Evolutionary conservation across 495 filamentous ascomycete genomes (phyloP), one percentile per base, ranked within the genome.

Genomic region (Penicillium manginii): DNA sequence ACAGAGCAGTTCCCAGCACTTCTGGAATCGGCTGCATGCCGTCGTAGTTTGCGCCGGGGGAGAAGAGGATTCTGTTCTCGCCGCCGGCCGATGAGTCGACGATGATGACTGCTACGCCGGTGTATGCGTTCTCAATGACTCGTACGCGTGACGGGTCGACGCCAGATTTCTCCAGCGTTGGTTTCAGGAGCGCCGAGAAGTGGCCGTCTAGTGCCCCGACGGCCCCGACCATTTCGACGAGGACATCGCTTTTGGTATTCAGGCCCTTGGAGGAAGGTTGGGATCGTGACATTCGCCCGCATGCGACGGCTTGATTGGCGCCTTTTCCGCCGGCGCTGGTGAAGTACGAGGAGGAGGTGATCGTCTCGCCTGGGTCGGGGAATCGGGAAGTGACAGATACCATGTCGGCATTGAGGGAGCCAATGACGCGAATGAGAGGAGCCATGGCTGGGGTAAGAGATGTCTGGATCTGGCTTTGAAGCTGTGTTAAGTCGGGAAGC

Each of bases 391-490:
- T 96, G 57, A 88, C 84, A 39, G 91, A 91, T 43, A 96, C 88
- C 58, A 97, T 86, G 77, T 98, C 94, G 62, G 86, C 90, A 74
- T 98, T 98, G 50, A 98, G 86, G 46, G 93, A 97, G 63, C 94
- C 94, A 57, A 98, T 86, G 47, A 97, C 83, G 32, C 87, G 86
- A 68, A 98, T 86, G 54, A 74, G 76, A 26, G 82, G 77, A 14
- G 75, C 67, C 75, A 81, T 84, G 50, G 48, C 52, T 57, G 46
- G 14, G 17, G 31, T 21, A 42, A 45, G 42, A 45, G 45, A 11
- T 47, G 10, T 15, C 4, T 26, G 19, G 14, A 17, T 47, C 23
- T 29, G 1, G 26, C 6, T 29, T 8, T 29, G 42, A 17, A 8
- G 42, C 42, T 45, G 42, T 45, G 42, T 19, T n/a, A n/a, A 45